phyloP scores from a whole-genome alignment of 2,329 filamentous ascomycete species.

The Penicillium sp. region DNA sequence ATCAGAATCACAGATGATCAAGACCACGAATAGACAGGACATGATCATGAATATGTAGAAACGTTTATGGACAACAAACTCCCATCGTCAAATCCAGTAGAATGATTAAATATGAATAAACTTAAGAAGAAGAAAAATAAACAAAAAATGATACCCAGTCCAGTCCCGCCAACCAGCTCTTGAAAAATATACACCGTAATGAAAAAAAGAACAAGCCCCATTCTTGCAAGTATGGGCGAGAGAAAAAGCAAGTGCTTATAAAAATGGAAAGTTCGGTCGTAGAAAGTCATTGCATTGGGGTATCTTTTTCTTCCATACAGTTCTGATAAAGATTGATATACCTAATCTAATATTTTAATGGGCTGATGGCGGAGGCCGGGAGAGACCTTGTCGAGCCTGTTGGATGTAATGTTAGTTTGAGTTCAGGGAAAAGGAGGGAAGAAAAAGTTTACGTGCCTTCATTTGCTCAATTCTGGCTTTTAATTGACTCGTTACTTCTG shows the following conservation, averaged over 20 bases:
- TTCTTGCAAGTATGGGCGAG: neutral
- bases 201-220: neutral
- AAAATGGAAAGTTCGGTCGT: neutral
- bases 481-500: conserved; percentile 94
- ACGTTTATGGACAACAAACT: neutral
- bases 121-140: neutral
- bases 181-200: neutral
- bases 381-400: conserved; percentile 15
- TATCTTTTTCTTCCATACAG: conserved; percentile 12
- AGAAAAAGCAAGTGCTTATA: neutral
- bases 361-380: conserved; percentile 33
- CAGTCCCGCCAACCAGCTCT: neutral
- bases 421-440: neutral
- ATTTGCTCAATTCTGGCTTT: conserved; percentile 98
- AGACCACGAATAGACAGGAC: no score
- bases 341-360: conserved; percentile 23
- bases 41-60: neutral
- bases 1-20: no score
- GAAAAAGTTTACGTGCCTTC: conserved; percentile 58
- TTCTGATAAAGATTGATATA: neutral
- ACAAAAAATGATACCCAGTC: neutral
- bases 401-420: neutral
- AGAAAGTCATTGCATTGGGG: conserved; percentile 12
- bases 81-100: neutral
- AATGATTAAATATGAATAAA: neutral